These are phyloP conservation scores for Penicillium sp. DNA, from an alignment of 2,329 filamentous ascomycete species.

Conservation along the genomic window DNA sequence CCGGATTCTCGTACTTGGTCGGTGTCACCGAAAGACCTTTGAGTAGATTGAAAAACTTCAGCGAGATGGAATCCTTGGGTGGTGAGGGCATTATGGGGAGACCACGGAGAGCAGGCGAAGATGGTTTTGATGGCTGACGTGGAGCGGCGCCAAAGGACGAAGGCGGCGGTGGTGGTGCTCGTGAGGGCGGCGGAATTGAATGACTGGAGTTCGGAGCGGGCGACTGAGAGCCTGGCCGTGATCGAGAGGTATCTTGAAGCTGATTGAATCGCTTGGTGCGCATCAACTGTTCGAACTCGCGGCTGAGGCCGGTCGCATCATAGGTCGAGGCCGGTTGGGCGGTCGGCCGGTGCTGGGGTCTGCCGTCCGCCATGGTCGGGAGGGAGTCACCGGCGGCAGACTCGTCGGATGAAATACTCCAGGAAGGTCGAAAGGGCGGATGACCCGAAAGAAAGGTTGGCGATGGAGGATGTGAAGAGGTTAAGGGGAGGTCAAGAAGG, in stretches of 20 bases:
- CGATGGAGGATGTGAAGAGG: slow-evolving; percentile 9
- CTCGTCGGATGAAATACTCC: slow-evolving; percentile 20
- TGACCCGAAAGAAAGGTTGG: slow-evolving; percentile 8
- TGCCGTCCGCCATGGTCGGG: slow-evolving; percentile 37
- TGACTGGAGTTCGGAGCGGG: slow-evolving; percentile 42
- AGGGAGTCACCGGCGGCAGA: slow-evolving; percentile 25
- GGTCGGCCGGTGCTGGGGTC: slow-evolving; percentile 24
- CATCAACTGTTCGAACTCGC: slow-evolving; percentile 80
- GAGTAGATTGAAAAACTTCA: slow-evolving; percentile 75
- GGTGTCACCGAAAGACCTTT: slow-evolving; percentile 82
- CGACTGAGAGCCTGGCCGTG: slow-evolving; percentile 55
- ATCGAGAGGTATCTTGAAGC: slow-evolving; percentile 58
- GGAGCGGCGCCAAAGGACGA: slow-evolving; percentile 34
- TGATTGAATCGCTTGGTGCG: slow-evolving; percentile 83
- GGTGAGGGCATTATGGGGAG: slow-evolving; percentile 67
- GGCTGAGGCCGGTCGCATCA: slow-evolving; percentile 72
- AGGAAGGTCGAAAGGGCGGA: slow-evolving; percentile 18
- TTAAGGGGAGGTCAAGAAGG: slow-evolving; percentile 12
- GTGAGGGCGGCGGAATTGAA: slow-evolving; percentile 30
- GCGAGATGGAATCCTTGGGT: slow-evolving; percentile 63
- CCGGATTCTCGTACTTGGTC: slow-evolving; percentile 92
- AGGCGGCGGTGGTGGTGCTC: slow-evolving; percentile 35
- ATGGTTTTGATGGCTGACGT: slow-evolving; percentile 27
- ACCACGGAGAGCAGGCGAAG: slow-evolving; percentile 43
- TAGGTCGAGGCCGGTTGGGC: slow-evolving; percentile 44